Evolutionary conservation across 1,284 basidiomycete species (phyloP), one percentile per base, ranked within the genome.

Genomic region (Austroboletus niveus): DNA sequence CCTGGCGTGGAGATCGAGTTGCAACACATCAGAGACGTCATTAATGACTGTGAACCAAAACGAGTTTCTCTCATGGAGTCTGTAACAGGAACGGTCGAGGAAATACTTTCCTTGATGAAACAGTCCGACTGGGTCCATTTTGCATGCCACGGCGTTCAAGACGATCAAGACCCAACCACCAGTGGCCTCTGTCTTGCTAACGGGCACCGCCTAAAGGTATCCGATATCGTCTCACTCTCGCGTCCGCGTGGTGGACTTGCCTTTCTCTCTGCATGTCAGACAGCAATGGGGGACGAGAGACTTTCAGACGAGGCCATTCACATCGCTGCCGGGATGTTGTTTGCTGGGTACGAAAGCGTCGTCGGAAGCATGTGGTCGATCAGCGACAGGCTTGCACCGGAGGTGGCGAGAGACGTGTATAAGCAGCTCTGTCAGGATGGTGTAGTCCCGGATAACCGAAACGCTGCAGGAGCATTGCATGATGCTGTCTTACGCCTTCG

Each of bases 31-130:
- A 45, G 14, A 15, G 9, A 6, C 3, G 15, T 12, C 1, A n/a
- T 55, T 39, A 10, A 15, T 1, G 15, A 35, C 11, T 35, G 12
- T 6, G 9, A 8, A 35, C n/a, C 34, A 11, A 10, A 30, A 9
- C n/a, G 12, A 10, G 31, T 24, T 4, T 45, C 52, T 1, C 43
- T 55, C 1, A 0, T 20, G 2, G 48, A 48, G 10, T 31, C 42
- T 3, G 22, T 24, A 9, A 2, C 1, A 1, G 53, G 46, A 4
- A 36, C 49, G 1, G 49, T 48, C 0, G 40, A 55, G 22, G 36
- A 47, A 3, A 46, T 51, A 8, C 54, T 49, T 10, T 9, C 11
- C 2, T 29, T 52, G n/a, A 49, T 51, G 54, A 44, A 56, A n/a
- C 39, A 40, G 4, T 22, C 45, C 1, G 30, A 47, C n/a, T 57